Evolutionary conservation across 257 asterid genomes (phyloP).

Genomic region (Fraxinus excelsior): DNA sequence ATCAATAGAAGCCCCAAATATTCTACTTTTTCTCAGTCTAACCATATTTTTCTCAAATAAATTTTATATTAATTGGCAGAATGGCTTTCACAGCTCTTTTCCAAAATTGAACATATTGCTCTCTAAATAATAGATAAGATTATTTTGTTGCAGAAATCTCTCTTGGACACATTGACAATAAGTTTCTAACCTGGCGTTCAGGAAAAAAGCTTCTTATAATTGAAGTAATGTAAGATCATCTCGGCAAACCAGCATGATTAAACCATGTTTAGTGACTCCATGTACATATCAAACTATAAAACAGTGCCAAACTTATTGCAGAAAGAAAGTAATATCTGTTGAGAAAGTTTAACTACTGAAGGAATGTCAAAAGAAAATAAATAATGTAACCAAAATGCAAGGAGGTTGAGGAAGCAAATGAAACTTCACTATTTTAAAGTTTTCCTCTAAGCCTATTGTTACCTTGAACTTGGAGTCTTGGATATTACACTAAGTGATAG

Average conservation of each 20-base stretch:
- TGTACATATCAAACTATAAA: neutral
- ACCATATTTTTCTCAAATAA: neutral
- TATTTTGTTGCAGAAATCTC: slow-evolving; percentile 9
- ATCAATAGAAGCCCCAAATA: neutral
- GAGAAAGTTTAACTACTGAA: neutral
- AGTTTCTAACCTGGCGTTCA: neutral
- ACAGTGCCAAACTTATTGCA: slow-evolving; percentile 4
- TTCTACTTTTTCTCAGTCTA: slow-evolving; percentile 10
- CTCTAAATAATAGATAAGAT: neutral
- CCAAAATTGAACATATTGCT: slow-evolving; percentile 2
- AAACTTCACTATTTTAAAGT: neutral
- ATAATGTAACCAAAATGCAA: neutral
- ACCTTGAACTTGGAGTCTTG: neutral
- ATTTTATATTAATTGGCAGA: neutral
- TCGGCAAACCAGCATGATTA: slow-evolving; percentile 8
- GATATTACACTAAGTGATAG: neutral
- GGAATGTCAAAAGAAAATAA: neutral
- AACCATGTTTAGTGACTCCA: slow-evolving; percentile 2
- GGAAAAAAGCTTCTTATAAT: neutral
- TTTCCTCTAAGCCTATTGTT: slow-evolving; percentile 19
- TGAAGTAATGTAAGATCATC: slow-evolving; percentile 20
- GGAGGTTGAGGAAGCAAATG: neutral
- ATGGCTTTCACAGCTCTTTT: slow-evolving; percentile 5
- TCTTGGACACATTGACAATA: neutral
- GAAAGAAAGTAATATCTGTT: slow-evolving; percentile 15